These are phyloP conservation scores for Vachellia pachyceras DNA, from an alignment of 306 rosid genomes.

Conservation along the genomic window DNA sequence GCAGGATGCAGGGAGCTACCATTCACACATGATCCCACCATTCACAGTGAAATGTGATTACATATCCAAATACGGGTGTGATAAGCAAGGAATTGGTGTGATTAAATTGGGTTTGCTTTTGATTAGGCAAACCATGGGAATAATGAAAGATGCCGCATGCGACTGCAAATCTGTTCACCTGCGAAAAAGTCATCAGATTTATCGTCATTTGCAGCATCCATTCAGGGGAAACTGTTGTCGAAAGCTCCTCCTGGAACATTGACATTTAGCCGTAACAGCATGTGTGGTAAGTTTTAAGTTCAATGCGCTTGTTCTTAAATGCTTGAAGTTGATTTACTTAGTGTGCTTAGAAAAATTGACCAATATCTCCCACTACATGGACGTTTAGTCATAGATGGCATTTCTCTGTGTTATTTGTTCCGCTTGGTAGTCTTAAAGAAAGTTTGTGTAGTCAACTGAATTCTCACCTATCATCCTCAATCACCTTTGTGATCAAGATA, in stretches of 20 bases:
- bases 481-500: background rate
- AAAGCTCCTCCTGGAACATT: conserved; percentile 83
- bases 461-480: background rate
- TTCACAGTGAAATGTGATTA: background rate
- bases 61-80: too few relatives aligned
- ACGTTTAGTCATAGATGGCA: conserved; percentile 49
- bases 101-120: too few relatives aligned
- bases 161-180: too few relatives aligned
- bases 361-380: background rate
- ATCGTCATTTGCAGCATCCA: too few relatives aligned
- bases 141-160: too few relatives aligned
- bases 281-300: conserved; percentile 73
- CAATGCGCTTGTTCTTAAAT: background rate
- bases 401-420: conserved; percentile 33
- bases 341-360: background rate
- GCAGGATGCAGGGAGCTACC: background rate
- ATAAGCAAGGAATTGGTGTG: too few relatives aligned
- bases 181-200: too few relatives aligned
- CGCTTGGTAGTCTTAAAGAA: background rate
- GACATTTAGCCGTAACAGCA: conserved; percentile 67
- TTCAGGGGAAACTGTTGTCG: conserved; percentile 23
- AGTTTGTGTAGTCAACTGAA: background rate
- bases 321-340: conserved; percentile 18
- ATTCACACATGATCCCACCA: background rate
- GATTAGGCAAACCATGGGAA: too few relatives aligned